These are phyloP conservation scores for Yarrowia sp. DNA, from an alignment of 805 yeast genomes.

Conservation along the genomic window DNA sequence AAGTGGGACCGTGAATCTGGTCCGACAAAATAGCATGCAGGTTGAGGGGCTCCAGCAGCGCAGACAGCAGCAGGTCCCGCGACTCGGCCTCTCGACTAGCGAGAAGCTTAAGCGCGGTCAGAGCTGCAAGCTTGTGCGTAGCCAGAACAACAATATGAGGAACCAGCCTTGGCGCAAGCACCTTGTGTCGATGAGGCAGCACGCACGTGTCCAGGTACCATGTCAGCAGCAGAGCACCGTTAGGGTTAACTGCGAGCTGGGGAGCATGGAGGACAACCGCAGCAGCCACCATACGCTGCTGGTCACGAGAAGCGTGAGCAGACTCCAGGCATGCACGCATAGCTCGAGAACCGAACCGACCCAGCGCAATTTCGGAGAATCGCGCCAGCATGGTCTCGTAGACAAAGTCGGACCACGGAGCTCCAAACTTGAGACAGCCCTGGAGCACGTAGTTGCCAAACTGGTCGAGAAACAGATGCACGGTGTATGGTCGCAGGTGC, in stretches of 20 bases:
- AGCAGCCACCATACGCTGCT: constrained; percentile 68
- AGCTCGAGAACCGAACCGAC: constrained; percentile 93
- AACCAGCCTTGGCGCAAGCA: constrained; percentile 61
- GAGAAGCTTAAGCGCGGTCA: constrained; percentile 73
- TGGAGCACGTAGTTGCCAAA: constrained; percentile 96
- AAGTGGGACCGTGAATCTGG: constrained; percentile 66
- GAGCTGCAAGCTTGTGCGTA: constrained; percentile 78
- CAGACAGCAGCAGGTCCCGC: constrained; percentile 58
- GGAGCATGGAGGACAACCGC: constrained; percentile 76
- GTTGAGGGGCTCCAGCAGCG: constrained; percentile 51
- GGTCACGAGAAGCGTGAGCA: constrained; percentile 62
- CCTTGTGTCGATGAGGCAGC: constrained; percentile 59
- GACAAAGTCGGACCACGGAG: constrained; percentile 86
- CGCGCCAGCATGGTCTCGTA: constrained; percentile 76
- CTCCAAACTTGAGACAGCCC: constrained; percentile 85
- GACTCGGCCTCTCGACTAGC: constrained; percentile 71
- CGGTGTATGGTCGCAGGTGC: constrained; percentile 75
- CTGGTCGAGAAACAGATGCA: constrained; percentile 86
- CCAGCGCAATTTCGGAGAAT: constrained; percentile 77
- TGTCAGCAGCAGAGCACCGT: constrained; percentile 84
- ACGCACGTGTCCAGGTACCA: constrained; percentile 91
- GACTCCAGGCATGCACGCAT: constrained; percentile 90
- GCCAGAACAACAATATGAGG: constrained; percentile 64
- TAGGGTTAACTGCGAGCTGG: constrained; percentile 74
- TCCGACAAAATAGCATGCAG: constrained; percentile 66